phyloP scores from a whole-genome alignment of 1,284 basidiomycete species.

The Melanopsichium pennsylvanicum region DNA sequence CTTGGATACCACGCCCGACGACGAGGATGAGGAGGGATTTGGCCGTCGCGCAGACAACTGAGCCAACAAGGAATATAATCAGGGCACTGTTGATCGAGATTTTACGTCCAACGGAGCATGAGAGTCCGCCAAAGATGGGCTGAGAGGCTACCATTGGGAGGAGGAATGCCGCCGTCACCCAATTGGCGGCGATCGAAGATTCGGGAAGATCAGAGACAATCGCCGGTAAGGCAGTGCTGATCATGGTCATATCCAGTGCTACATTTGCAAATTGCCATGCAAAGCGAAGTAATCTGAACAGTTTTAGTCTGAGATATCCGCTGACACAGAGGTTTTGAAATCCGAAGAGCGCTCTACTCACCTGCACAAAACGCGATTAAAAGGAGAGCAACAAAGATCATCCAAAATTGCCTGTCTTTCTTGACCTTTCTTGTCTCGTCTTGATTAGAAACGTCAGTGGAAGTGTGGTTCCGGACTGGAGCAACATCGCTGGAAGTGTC shows the following conservation, averaged over 20 bases:
- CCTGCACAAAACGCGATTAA: conserved; percentile 17
- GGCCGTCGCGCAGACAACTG: conserved; percentile 29
- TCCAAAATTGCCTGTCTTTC: conserved; percentile 23
- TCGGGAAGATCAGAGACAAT: conserved; percentile 33
- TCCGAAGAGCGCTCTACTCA: not conserved
- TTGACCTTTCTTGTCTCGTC: no score
- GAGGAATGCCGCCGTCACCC: conserved; percentile 49
- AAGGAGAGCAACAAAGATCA: conserved; percentile 17
- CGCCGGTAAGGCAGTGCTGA: conserved; percentile 42
- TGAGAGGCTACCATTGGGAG: conserved; percentile 43
- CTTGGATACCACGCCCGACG: conserved; percentile 61
- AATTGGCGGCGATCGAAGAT: conserved; percentile 30
- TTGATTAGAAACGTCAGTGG: no score
- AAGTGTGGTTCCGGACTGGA: no score
- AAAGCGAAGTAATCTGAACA: no score
- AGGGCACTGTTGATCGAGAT: conserved; percentile 28
- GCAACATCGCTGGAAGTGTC: no score
- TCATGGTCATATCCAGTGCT: conserved; percentile 50
- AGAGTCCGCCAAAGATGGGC: conserved; percentile 45
- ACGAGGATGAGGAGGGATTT: conserved; percentile 33
- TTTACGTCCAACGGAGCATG: conserved; percentile 40
- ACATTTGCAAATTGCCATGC: no score
- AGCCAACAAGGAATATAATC: conserved; percentile 43
- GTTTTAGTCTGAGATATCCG: no score
- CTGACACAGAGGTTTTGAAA: no score